These are phyloP conservation scores for Mollisia scopiformis DNA, from an alignment of 2,329 filamentous ascomycete species.

Conservation along the genomic window DNA sequence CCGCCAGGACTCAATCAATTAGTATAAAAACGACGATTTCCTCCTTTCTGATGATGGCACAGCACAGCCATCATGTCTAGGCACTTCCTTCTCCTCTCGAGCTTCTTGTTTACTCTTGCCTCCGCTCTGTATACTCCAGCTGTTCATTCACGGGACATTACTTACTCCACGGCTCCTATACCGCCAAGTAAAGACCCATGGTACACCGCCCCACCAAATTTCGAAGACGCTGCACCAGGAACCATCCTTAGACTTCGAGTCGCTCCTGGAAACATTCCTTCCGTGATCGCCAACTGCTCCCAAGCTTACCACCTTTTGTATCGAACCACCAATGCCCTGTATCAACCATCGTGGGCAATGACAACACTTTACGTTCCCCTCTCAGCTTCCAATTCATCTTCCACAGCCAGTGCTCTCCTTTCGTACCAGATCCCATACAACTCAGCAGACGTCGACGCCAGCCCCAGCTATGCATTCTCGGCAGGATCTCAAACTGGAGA, in stretches of 20 bases:
- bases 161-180: constrained; percentile 11
- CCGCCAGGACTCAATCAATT: too few species aligned
- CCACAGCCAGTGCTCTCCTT: constrained; percentile 32
- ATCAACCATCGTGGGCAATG: constrained; percentile 41
- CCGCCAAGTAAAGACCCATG: constrained; percentile 41
- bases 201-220: constrained; percentile 38
- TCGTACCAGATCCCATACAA: constrained; percentile 48
- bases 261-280: constrained; percentile 33
- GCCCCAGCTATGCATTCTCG: constrained; percentile 43
- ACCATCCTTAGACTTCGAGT: constrained; percentile 38
- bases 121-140: not conserved
- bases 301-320: constrained; percentile 42
- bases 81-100: not conserved
- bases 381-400: not conserved
- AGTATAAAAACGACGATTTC: not conserved
- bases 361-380: constrained; percentile 43
- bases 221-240: constrained; percentile 36
- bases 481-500: not conserved
- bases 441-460: constrained; percentile 42
- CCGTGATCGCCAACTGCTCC: constrained; percentile 12
- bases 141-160: not conserved
- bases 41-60: too few species aligned
- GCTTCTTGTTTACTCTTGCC: not conserved
- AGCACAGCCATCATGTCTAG: not conserved
- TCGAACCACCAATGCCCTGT: constrained; percentile 41